phyloP scores from a whole-genome alignment of 2,329 filamentous ascomycete species.

The Clonostachys rosea region DNA sequence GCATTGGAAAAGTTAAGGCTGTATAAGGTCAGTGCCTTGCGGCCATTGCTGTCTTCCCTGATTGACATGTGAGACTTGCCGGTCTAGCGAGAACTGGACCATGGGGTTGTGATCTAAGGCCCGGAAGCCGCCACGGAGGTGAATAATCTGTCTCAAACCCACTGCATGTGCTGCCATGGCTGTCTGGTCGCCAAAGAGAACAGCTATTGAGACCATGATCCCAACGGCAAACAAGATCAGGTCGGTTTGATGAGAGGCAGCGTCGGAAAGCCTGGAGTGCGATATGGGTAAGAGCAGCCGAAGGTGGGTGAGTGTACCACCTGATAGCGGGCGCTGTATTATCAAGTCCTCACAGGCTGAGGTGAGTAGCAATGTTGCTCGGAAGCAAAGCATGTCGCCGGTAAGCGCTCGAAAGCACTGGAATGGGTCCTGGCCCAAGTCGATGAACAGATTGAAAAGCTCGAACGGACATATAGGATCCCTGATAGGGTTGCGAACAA shows the following conservation, averaged over 20 bases:
- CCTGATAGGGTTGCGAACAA: slow-evolving; percentile 1
- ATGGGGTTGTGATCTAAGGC: not conserved
- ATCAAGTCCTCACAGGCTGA: slow-evolving; percentile 1
- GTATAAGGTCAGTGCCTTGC: too few relatives aligned
- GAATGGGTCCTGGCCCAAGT: not conserved
- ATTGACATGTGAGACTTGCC: too few relatives aligned
- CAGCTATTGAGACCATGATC: slow-evolving; percentile 1
- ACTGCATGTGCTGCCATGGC: not conserved
- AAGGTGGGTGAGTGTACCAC: not conserved
- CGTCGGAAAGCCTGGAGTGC: not conserved
- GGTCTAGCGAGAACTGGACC: not conserved
- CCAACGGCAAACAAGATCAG: slow-evolving; percentile 1
- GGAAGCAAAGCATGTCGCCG: not conserved
- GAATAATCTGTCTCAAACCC: not conserved
- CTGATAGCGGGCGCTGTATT: not conserved
- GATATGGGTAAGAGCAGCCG: not conserved
- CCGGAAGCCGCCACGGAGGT: not conserved
- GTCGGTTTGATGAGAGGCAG: not conserved
- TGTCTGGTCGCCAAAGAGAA: slow-evolving; percentile 1
- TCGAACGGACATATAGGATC: slow-evolving; percentile 1
- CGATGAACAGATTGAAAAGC: not conserved
- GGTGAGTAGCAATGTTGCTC: not conserved
- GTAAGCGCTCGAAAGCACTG: not conserved
- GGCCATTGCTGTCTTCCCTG: too few relatives aligned
- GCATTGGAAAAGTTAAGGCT: too few relatives aligned